Conservation (phyloP, 139 green algal genomes). For the Zygnema cylindricum region DNA sequence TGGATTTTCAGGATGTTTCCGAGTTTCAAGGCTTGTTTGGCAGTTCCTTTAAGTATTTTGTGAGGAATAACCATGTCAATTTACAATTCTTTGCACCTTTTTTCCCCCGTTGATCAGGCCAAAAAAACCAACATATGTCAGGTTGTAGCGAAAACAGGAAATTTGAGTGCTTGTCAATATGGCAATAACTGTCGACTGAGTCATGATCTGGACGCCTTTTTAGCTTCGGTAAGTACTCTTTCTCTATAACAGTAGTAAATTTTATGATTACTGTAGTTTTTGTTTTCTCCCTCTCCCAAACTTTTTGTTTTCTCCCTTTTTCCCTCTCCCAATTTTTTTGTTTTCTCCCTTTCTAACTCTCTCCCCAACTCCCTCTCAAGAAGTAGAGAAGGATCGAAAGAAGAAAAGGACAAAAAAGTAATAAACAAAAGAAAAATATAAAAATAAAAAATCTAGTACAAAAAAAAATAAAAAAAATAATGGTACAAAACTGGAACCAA, state of each 20-base stretch:
- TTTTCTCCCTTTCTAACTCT: not conserved
- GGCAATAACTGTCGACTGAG: conserved; percentile 44
- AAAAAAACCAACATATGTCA: conserved; percentile 35
- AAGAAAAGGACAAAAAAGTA: too few species aligned
- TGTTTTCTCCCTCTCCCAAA: not conserved
- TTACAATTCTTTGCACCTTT: not conserved
- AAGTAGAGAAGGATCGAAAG: too few species aligned
- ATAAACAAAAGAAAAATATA: too few species aligned
- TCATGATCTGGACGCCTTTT: conserved; percentile 40
- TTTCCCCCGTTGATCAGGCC: not conserved
- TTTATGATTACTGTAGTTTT: not conserved
- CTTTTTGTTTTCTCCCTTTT: not conserved
- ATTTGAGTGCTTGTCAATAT: conserved; percentile 32
- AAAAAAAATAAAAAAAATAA: not conserved
- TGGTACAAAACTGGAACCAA: not conserved
- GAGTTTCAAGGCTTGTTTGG: conserved; percentile 5
- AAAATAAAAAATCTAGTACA: not conserved
- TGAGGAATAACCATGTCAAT: not conserved
- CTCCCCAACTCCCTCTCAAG: too few species aligned
- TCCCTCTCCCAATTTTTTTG: not conserved
- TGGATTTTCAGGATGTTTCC: not conserved
- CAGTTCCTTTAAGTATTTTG: not conserved
- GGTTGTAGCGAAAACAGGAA: conserved; percentile 21
- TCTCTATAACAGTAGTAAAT: not conserved
- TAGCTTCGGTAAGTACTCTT: not conserved